Evolutionary conservation across 176 grass and related monocot genomes (phyloP).

Genomic region (Thalia dealbata): DNA sequence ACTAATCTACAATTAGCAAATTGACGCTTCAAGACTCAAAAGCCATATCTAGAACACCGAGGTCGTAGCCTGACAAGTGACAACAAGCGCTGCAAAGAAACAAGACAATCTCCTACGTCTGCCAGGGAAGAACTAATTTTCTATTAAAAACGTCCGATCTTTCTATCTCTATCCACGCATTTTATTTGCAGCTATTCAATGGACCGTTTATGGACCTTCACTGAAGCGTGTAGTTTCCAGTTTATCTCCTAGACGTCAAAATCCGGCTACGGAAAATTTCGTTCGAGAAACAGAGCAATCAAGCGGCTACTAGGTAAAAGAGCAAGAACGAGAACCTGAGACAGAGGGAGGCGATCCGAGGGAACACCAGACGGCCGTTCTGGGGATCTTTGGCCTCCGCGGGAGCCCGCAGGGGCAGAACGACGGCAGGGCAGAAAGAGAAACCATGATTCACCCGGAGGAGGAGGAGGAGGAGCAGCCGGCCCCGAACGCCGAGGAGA

Average conservation of each 20-base stretch:
- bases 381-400: constrained; percentile 16
- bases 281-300: background rate
- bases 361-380: constrained; percentile 22
- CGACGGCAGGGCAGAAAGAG: constrained; percentile 23
- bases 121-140: too few relatives aligned
- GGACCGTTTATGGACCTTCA: background rate
- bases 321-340: constrained; percentile 16
- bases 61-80: background rate
- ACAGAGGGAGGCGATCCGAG: constrained; percentile 18
- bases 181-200: background rate
- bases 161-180: too few relatives aligned
- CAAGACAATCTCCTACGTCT: too few relatives aligned
- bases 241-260: too few relatives aligned
- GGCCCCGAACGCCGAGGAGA: background rate
- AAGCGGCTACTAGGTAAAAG: background rate
- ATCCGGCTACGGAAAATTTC: too few relatives aligned
- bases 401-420: constrained; percentile 28
- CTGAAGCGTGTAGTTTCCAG: too few relatives aligned
- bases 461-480: background rate
- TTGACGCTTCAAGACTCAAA: too few relatives aligned
- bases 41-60: background rate
- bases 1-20: background rate
- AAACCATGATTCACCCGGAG: constrained; percentile 8
- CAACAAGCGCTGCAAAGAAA: background rate
- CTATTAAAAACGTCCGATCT: too few relatives aligned